These are phyloP conservation scores for Pyricularia pennisetigena DNA, from an alignment of 2,329 filamentous ascomycete species.

Conservation along the genomic window DNA sequence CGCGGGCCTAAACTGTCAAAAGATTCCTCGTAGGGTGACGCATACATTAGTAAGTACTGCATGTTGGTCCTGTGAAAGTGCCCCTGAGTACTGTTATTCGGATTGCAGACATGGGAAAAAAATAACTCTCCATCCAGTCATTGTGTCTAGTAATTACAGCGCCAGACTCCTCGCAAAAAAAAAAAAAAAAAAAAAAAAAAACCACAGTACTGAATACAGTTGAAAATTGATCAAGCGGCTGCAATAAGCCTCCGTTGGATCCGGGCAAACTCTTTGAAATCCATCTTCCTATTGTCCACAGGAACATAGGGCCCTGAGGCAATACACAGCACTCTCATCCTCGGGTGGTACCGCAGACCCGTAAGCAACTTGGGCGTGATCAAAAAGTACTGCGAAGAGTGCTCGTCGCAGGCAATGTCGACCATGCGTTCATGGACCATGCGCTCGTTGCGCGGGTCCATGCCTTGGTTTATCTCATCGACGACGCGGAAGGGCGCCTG, in stretches of 20 bases:
- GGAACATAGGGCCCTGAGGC: conserved; percentile 74
- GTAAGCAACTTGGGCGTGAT: conserved; percentile 93
- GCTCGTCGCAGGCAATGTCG: conserved; percentile 83
- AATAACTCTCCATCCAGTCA: not conserved
- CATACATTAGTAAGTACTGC: not conserved
- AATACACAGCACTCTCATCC: conserved; percentile 92
- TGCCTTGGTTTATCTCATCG: conserved; percentile 98
- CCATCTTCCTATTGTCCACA: conserved; percentile 37
- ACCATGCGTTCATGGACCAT: conserved; percentile 98
- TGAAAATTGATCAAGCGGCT: conserved; percentile 9
- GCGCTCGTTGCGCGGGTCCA: conserved; percentile 97
- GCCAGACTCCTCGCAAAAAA: not conserved
- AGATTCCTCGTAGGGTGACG: not conserved
- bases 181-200: not conserved
- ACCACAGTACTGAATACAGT: not conserved
- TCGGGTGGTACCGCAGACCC: conserved; percentile 73
- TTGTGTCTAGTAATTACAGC: not conserved
- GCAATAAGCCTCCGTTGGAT: conserved; percentile 30
- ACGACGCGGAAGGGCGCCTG: conserved; percentile 95
- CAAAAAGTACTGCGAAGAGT: conserved; percentile 82
- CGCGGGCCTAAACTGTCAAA: not conserved
- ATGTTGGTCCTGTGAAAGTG: not conserved
- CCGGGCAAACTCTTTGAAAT: conserved; percentile 35
- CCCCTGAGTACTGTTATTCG: not conserved
- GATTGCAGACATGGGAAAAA: not conserved